Percentiles rank a stretch among this genome's conserved stretches.
These are phyloP conservation scores for Chaetomium globosum DNA, from an alignment of 2,329 filamentous ascomycete species.

Conservation along the genomic window DNA sequence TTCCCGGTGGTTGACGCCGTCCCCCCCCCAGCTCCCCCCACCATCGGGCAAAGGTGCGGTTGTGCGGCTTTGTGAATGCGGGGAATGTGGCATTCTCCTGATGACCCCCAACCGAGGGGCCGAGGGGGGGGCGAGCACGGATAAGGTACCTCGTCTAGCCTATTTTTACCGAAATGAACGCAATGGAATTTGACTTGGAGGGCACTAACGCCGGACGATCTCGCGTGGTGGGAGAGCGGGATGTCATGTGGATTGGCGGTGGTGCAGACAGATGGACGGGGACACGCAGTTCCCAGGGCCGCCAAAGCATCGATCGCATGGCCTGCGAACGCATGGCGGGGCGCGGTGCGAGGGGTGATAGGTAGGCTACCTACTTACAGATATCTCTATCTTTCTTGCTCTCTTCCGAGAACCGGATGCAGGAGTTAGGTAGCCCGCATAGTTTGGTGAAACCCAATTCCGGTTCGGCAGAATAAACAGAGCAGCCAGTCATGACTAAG, in stretches of 20 bases:
- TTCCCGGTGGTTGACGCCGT: conserved; percentile 9
- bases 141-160: background rate
- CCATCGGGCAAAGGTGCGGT: background rate
- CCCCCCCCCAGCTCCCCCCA: background rate
- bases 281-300: background rate
- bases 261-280: conserved; percentile 14
- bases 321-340: background rate
- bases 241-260: conserved; percentile 15
- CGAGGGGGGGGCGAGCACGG: background rate
- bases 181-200: background rate
- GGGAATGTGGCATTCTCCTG: conserved; percentile 16
- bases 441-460: conserved; percentile 9
- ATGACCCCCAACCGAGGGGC: conserved; percentile 2
- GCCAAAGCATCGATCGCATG: background rate
- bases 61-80: conserved; percentile 20
- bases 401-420: conserved; percentile 28
- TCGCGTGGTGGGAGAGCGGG: conserved; percentile 5
- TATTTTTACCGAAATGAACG: conserved; percentile 15
- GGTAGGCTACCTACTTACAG: background rate
- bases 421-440: background rate
- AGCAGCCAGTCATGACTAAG: conserved; percentile 8
- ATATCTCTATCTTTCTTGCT: background rate
- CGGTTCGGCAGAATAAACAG: conserved; percentile 17
- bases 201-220: conserved; percentile 7
- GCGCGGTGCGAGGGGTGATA: background rate